phyloP scores from a whole-genome alignment of 805 yeast genomes.

The Wickerhamiella siamensis region DNA sequence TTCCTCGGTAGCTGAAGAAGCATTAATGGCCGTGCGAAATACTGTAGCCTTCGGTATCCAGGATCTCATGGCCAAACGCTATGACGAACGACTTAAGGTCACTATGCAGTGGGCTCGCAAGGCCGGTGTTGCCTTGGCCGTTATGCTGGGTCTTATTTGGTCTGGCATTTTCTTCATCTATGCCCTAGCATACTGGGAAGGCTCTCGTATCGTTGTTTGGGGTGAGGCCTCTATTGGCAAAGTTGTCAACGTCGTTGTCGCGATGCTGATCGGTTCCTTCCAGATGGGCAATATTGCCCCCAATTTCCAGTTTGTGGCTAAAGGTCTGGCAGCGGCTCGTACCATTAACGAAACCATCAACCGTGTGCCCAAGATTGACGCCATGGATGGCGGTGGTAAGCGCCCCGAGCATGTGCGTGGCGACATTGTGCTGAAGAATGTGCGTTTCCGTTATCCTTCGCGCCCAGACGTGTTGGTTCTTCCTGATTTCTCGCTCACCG shows the following conservation, averaged over 20 bases:
- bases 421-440: conserved; percentile 69
- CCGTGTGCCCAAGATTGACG: conserved; percentile 29
- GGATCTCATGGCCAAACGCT: conserved; percentile 23
- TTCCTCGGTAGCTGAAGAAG: conserved; percentile 30
- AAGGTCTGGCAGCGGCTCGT: conserved; percentile 29
- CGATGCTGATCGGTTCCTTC: conserved; percentile 32
- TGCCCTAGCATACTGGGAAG: conserved; percentile 32
- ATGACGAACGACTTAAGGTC: conserved; percentile 20
- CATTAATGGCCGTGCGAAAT: conserved; percentile 29
- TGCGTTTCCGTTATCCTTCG: conserved; percentile 72
- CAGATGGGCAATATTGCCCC: conserved; percentile 31
- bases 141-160: conserved; percentile 29
- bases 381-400: conserved; percentile 20
- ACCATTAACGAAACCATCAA: conserved; percentile 31
- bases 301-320: conserved; percentile 25
- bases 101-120: conserved; percentile 18
- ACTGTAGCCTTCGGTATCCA: conserved; percentile 32
- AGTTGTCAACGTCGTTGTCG: conserved; percentile 26
- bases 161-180: conserved; percentile 25
- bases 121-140: conserved; percentile 21
- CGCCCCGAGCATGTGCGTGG: conserved; percentile 29
- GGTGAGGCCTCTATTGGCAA: conserved; percentile 24
- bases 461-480: conserved; percentile 71
- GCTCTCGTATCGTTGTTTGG: conserved; percentile 26
- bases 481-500: conserved; percentile 56